Evolutionary conservation across 2,329 filamentous ascomycete genomes (phyloP), one percentile per base, ranked within the genome.

Genomic region (Phialocephala sp.): DNA sequence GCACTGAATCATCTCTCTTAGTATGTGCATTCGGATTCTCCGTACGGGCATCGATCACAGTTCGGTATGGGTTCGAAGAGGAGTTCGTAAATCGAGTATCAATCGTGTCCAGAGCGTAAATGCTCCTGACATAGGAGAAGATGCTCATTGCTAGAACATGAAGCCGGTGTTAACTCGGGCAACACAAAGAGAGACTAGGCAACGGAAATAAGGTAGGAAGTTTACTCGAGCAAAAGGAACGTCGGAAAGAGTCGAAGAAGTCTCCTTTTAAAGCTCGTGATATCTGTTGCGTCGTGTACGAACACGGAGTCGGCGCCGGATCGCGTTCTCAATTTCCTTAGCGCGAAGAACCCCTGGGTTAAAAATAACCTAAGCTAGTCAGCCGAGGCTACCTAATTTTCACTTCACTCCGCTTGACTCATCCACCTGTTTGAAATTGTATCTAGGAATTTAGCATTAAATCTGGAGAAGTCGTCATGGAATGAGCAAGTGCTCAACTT

Each of bases 1-100:
- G 69, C 58, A 70, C 64, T 39, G 70, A 72, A 63, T 72, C 72
- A 61, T 75, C 72, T 63, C 72, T 68, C 64, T 75, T 76, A 62
- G 15, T 71, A 64, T 62, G 76, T 71, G 65, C 76, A 64, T 78
- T 73, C 64, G 72, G 72, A 35, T 80, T 74, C 68, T 85, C 81
- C 67, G 76, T 68, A 50, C 84, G 81, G 67, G 82, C 78, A 73
- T 88, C 84, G 66, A 85, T 78, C 64, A 85, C 81, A 45, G 83
- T 79, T 74, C 84, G 84, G 77, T 90, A 89, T 41, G 93, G 87
- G 24, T 87, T 87, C 32, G 84, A 86, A 37, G 93, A 87, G 12
- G 92, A 84, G 60, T 85, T 89, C 35, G 89, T 89, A 77, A 97
- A 89, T 68, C 89, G 86, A 62, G 87, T 89, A 78, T 92, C 89